A percentile compares a stretch with the other conserved stretches of the same genome.
Conservation (phyloP, 169 alveolate genomes). For the Babesia gibsoni region DNA sequence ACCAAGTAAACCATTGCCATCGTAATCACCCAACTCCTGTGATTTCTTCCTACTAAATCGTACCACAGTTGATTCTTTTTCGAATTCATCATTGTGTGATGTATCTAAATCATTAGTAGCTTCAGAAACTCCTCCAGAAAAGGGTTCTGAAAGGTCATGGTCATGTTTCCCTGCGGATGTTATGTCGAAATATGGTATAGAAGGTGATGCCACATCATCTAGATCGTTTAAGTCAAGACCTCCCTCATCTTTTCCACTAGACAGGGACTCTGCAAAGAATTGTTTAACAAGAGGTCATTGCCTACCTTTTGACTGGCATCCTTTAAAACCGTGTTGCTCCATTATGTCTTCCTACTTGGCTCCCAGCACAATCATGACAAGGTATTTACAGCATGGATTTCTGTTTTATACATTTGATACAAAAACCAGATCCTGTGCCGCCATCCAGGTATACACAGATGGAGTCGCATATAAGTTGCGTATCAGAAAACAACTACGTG, state of each 20-base stretch:
- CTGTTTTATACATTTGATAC: too few relatives aligned
- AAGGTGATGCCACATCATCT: not conserved
- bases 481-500: too few relatives aligned
- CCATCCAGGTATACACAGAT: too few relatives aligned
- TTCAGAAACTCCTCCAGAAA: not conserved
- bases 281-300: too few relatives aligned
- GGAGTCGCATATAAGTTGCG: too few relatives aligned
- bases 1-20: not conserved
- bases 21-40: not conserved
- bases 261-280: not conserved
- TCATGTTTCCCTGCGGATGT: not conserved
- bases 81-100: not conserved
- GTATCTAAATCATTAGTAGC: not conserved
- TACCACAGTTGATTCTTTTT: too few relatives aligned
- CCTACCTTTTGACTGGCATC: too few relatives aligned
- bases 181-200: slow-evolving; percentile 17
- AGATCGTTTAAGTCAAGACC: not conserved
- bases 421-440: too few relatives aligned
- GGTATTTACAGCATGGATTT: too few relatives aligned
- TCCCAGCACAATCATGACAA: too few relatives aligned
- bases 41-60: not conserved
- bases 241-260: not conserved
- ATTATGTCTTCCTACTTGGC: too few relatives aligned
- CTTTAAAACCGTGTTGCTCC: too few relatives aligned
- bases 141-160: not conserved